Evolutionary conservation across 495 filamentous ascomycete genomes (phyloP), one percentile per base, ranked within the genome.

Genomic region (Cercophora samala): DNA sequence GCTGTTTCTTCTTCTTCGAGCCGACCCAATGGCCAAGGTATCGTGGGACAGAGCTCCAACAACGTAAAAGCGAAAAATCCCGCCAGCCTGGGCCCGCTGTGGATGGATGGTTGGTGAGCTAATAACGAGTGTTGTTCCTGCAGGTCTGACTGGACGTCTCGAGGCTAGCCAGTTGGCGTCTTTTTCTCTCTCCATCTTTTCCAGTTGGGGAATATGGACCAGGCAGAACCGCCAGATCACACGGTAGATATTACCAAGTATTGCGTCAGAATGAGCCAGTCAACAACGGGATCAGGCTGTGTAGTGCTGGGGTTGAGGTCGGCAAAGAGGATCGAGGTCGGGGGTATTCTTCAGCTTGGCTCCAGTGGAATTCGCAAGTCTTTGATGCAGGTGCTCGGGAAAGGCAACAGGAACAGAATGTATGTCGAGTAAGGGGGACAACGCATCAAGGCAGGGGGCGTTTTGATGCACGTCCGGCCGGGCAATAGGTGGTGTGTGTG

Each of bases 371-470:
- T 32, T 8, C 37, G 37, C 37, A 5, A 46, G 13, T 17, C 37
- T 13, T 46, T 1, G 37, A 73, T 73, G 70, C 70, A 71, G 68
- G 64, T 63, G 70, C 37, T 46, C 37, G 37, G 37, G 37, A 46
- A 46, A 46, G 37, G 15, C 37, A 46, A 9, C 37, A 46, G 37
- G 6, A 46, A 1, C 37, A 46, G 37, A 5, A 46, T 46, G 37
- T 46, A 46, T 46, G 37, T 13, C 13, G 37, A 46, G 37, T 5
- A 46, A 46, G 37, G 37, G 52, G 63, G 74, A 76, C 74, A 76
- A 75, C 74, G 71, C 73, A 76, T 76, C 74, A 72, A 76, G 65
- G 37, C 6, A 46, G 37, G 37, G 13, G 37, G 63, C 65, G 61
- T 71, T 62, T 70, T 66, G n/a, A 68, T 74, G 73, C 73, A 74